A percentile compares a stretch with the other conserved stretches of the same genome.
Conservation (phyloP, 2,329 filamentous ascomycete species). For the Pseudogymnoascus sp. region DNA sequence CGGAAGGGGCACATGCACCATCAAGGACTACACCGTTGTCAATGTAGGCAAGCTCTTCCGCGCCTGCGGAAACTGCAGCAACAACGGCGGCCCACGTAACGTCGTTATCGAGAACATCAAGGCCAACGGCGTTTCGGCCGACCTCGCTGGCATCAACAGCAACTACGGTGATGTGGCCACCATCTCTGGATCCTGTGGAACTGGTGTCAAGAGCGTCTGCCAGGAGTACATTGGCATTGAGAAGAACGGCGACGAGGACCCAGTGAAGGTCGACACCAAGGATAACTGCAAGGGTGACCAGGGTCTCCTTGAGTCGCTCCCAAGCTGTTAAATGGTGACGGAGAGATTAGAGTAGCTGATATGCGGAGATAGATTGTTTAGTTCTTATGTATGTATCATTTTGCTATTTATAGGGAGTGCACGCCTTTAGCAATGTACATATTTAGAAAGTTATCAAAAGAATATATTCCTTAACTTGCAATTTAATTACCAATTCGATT, state of each 20-base stretch:
- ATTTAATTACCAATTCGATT: not conserved
- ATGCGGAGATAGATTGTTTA: not conserved
- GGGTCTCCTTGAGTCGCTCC: conserved; percentile 12
- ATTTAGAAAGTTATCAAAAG: not conserved
- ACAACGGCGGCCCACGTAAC: conserved; percentile 25
- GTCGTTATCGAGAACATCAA: conserved; percentile 28
- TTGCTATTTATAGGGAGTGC: conserved; percentile 1
- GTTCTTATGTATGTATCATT: conserved; percentile 6
- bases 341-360: not conserved
- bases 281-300: conserved; percentile 15
- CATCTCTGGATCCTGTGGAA: conserved; percentile 22
- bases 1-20: conserved; percentile 27
- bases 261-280: conserved; percentile 13
- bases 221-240: conserved; percentile 21
- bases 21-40: conserved; percentile 33
- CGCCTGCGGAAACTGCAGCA: conserved; percentile 38
- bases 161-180: conserved; percentile 32
- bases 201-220: conserved; percentile 18
- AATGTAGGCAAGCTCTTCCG: conserved; percentile 39
- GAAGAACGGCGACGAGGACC: conserved; percentile 14
- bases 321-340: conserved; percentile 14
- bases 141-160: conserved; percentile 32
- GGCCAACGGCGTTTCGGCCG: conserved; percentile 25
- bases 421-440: conserved; percentile 8
- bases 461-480: not conserved